Percentiles rank a stretch among this genome's conserved stretches.
Evolutionary conservation across 768 basidiomycete species (phyloP).

Genomic region (Galerina sulciceps): DNA sequence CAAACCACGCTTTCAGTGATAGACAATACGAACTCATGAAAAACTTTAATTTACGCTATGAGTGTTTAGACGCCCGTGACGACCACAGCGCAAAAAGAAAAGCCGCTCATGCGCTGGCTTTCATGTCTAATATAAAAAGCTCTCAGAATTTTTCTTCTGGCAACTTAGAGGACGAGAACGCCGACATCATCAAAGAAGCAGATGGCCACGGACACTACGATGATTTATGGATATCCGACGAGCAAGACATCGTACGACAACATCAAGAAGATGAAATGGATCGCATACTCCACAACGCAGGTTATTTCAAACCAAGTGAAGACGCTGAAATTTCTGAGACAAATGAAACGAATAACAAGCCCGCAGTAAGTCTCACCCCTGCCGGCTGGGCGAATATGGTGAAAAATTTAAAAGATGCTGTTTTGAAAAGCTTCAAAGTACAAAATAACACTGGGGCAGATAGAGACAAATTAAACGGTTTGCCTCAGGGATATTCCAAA

Average conservation of each 20-base stretch:
- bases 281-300: too few relatives aligned
- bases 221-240: too few relatives aligned
- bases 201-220: too few relatives aligned
- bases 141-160: neutral
- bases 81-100: neutral
- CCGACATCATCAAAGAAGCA: too few relatives aligned
- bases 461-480: too few relatives aligned
- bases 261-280: too few relatives aligned
- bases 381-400: slow-evolving; percentile 1
- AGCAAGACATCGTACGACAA: too few relatives aligned
- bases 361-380: neutral
- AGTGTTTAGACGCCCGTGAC: neutral
- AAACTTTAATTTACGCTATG: neutral
- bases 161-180: neutral
- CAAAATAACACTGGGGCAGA: too few relatives aligned
- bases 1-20: slow-evolving; percentile 16
- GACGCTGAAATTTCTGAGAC: neutral
- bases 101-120: neutral
- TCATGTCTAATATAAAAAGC: neutral
- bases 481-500: too few relatives aligned
- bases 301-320: too few relatives aligned
- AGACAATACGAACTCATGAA: neutral
- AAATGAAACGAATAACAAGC: neutral
- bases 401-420: neutral
- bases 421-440: neutral